Percentiles rank a stretch among this genome's conserved stretches.
Conservation (phyloP, 208 protist species). For the Angomonas ambiguus region DNA sequence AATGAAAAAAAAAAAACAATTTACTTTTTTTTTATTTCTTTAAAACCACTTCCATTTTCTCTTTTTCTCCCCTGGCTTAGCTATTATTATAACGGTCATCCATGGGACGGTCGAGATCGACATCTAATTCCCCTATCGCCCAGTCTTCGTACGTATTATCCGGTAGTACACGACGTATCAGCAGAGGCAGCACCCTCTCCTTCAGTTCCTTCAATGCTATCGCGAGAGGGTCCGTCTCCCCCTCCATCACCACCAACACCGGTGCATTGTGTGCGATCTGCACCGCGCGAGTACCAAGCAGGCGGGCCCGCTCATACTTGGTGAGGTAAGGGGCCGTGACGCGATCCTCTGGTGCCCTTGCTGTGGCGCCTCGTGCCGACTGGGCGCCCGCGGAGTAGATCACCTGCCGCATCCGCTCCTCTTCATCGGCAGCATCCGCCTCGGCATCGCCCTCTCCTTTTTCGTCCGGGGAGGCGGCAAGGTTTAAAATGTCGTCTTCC, state of each 20-base stretch:
- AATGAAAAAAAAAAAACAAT: constrained; percentile 12
- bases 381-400: constrained; percentile 50
- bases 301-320: constrained; percentile 98
- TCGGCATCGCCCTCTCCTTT: background rate
- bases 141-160: constrained; percentile 94
- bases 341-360: constrained; percentile 49
- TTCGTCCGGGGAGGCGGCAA: background rate
- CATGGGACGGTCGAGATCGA: constrained; percentile 80
- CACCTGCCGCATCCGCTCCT: constrained; percentile 18
- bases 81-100: constrained; percentile 88
- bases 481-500: constrained; percentile 17
- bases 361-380: constrained; percentile 30
- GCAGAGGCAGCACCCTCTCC: constrained; percentile 97
- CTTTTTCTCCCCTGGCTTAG: constrained; percentile 11
- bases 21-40: background rate
- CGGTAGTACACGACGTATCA: constrained; percentile 95
- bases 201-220: constrained; percentile 98
- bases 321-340: constrained; percentile 97
- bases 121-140: constrained; percentile 74
- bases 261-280: constrained; percentile 99
- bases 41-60: background rate
- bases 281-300: constrained; percentile 97
- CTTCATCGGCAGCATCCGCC: constrained; percentile 6
- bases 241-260: constrained; percentile 95
- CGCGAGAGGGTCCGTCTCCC: constrained; percentile 97